These are phyloP conservation scores for Phoma sp. DNA, from an alignment of 2,329 filamentous ascomycete genomes.

Conservation along the genomic window DNA sequence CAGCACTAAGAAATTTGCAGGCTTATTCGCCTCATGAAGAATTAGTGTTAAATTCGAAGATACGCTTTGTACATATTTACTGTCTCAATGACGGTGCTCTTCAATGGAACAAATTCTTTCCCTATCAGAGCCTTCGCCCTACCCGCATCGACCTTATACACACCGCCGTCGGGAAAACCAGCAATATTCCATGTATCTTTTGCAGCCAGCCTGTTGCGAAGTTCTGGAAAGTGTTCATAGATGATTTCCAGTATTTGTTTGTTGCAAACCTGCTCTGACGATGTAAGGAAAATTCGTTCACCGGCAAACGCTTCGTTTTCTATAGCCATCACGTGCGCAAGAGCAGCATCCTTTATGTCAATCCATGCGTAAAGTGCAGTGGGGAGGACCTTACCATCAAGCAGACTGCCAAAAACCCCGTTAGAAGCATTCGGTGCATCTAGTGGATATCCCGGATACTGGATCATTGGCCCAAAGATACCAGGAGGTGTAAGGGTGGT, in stretches of 20 bases:
- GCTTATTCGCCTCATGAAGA: not conserved
- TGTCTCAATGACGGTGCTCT: conserved; percentile 64
- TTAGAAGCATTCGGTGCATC: conserved; percentile 73
- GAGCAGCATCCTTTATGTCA: conserved; percentile 61
- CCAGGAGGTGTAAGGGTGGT: conserved; percentile 54
- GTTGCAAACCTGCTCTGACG: conserved; percentile 63
- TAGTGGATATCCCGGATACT: conserved; percentile 63
- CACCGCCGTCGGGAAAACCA: conserved; percentile 50
- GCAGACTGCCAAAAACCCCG: conserved; percentile 1
- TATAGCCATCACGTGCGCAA: conserved; percentile 64
- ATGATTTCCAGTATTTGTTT: conserved; percentile 63
- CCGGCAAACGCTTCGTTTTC: conserved; percentile 61
- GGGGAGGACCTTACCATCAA: conserved; percentile 55
- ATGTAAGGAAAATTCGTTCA: conserved; percentile 64
- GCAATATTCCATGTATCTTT: conserved; percentile 37
- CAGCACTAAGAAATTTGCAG: too few species aligned
- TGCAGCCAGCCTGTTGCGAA: conserved; percentile 53
- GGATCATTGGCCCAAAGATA: conserved; percentile 55
- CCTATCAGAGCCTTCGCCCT: conserved; percentile 62
- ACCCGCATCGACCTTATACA: conserved; percentile 63
- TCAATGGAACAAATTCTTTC: conserved; percentile 61
- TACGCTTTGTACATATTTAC: conserved; percentile 52
- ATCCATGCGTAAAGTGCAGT: conserved; percentile 33
- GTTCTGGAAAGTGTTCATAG: conserved; percentile 59
- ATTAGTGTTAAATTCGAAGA: not conserved